Evolutionary conservation across 129 eudicot genomes (phyloP).

Genomic region (Tagetes patula): DNA sequence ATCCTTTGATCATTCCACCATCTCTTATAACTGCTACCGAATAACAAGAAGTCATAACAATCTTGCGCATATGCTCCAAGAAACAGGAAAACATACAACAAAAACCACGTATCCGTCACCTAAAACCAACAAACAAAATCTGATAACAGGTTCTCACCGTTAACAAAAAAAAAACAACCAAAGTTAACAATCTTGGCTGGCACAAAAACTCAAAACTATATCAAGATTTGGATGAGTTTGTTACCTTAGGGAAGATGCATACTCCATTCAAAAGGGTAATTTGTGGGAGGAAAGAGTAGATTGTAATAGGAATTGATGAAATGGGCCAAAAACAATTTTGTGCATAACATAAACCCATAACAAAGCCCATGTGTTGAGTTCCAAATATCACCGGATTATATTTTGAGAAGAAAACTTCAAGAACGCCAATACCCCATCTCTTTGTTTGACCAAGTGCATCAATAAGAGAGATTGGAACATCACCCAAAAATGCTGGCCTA

Average conservation of each 20-base stretch:
- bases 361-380: constrained; percentile 35
- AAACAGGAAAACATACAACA: constrained; percentile 49
- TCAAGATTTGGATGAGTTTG: not conserved
- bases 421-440: constrained; percentile 75
- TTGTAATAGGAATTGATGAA: constrained; percentile 56
- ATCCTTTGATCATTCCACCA: constrained; percentile 83
- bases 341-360: constrained; percentile 53
- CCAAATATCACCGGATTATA: constrained; percentile 56
- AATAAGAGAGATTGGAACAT: constrained; percentile 33
- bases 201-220: not conserved
- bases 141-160: constrained; percentile 3
- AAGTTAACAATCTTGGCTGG: not conserved
- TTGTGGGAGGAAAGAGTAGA: constrained; percentile 72
- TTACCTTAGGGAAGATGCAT: constrained; percentile 62
- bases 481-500: constrained; percentile 69
- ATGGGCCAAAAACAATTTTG: constrained; percentile 53
- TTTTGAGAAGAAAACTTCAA: constrained; percentile 56
- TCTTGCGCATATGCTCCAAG: constrained; percentile 67
- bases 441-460: constrained; percentile 59
- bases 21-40: constrained; percentile 42
- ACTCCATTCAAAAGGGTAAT: constrained; percentile 60
- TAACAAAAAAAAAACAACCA: constrained; percentile 29
- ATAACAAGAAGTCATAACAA: constrained; percentile 52
- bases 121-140: constrained; percentile 6
- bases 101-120: constrained; percentile 55